These are phyloP conservation scores for Kluyveromyces sp. DNA, from an alignment of 1,139 yeast species.

Conservation along the genomic window DNA sequence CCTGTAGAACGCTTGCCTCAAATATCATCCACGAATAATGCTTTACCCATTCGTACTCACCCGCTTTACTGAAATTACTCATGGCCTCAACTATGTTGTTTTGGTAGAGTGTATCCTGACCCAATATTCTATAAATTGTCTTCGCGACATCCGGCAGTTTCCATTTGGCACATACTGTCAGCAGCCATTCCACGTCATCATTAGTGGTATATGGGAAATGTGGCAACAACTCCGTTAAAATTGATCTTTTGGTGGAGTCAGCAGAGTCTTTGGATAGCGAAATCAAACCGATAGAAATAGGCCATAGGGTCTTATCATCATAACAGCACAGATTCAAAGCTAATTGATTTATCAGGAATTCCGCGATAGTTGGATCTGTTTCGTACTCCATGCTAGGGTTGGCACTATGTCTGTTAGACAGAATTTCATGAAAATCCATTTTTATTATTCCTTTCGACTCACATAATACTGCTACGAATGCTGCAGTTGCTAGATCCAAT, in stretches of 20 bases:
- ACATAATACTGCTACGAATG: constrained; percentile 56
- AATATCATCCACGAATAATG: constrained; percentile 45
- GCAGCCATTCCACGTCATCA: constrained; percentile 77
- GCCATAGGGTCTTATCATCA: constrained; percentile 43
- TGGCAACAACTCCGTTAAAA: constrained; percentile 59
- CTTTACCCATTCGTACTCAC: constrained; percentile 42
- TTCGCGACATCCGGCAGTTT: constrained; percentile 49
- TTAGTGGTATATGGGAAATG: constrained; percentile 51
- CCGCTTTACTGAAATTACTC: constrained; percentile 59
- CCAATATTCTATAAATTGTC: constrained; percentile 38
- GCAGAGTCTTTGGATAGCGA: constrained; percentile 35
- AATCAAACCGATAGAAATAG: constrained; percentile 59
- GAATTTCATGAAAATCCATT: constrained; percentile 32
- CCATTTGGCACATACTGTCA: constrained; percentile 48
- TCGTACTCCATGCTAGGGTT: constrained; percentile 30
- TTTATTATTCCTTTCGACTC: constrained; percentile 58
- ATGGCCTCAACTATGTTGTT: constrained; percentile 51
- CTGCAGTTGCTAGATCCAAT: constrained; percentile 61
- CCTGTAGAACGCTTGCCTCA: constrained; percentile 52
- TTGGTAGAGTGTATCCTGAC: constrained; percentile 29
- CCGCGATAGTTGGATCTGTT: constrained; percentile 44
- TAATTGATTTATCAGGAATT: constrained; percentile 53
- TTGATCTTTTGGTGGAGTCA: constrained; percentile 29
- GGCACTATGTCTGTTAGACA: constrained; percentile 13
- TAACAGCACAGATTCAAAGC: constrained; percentile 40